Evolutionary conservation across 202 grass and related monocot genomes (phyloP).

Genomic region (Brachypodium distachyon): DNA sequence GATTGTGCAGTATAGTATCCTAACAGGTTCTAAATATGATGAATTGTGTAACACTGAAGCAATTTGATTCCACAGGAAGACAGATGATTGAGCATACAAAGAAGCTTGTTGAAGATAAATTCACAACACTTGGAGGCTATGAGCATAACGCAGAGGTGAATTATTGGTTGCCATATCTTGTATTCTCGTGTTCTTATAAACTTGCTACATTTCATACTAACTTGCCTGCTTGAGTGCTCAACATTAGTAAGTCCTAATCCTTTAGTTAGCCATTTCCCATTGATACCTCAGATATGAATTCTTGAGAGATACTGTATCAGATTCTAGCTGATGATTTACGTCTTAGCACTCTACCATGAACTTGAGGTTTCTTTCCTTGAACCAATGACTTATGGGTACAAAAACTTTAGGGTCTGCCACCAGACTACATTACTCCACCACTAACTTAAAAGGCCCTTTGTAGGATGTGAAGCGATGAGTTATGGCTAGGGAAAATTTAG

Average conservation of each 20-base stretch:
- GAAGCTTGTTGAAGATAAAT: constrained; percentile 97
- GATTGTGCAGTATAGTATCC: not conserved
- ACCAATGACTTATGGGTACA: no score
- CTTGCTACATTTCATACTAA: not conserved
- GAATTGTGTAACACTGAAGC: not conserved
- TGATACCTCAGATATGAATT: not conserved
- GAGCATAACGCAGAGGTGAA: constrained; percentile 93
- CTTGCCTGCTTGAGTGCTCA: constrained; percentile 1
- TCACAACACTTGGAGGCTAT: constrained; percentile 72
- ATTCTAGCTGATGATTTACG: not conserved
- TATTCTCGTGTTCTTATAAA: constrained; percentile 10
- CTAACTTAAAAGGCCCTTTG: no score
- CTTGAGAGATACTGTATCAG: not conserved
- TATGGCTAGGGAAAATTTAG: no score
- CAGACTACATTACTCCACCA: no score
- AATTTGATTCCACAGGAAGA: constrained; percentile 51
- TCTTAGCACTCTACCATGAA: no score
- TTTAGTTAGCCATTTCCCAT: not conserved
- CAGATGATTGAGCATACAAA: constrained; percentile 99
- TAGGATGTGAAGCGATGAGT: no score
- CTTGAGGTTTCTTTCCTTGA: no score
- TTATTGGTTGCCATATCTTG: not conserved
- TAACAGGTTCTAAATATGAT: constrained; percentile 1
- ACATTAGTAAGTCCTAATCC: not conserved
- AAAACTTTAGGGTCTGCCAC: no score